Percentiles rank a stretch among this genome's conserved stretches.
Conservation (phyloP, 176 grass and related monocot species). For the Thinopyrum elongatum region DNA sequence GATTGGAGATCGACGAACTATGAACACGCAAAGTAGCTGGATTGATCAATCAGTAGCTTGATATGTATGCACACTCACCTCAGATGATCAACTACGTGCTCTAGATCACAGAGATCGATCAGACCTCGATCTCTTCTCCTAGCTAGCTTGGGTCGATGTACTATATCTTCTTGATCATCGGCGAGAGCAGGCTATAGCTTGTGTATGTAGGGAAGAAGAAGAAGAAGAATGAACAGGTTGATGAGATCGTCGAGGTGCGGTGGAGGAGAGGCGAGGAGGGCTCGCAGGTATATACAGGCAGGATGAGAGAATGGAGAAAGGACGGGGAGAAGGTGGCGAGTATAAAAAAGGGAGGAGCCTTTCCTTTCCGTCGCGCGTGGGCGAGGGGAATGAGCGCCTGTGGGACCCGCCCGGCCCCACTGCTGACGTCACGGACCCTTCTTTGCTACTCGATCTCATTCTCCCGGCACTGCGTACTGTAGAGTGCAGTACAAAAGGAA, state of each 20-base stretch:
- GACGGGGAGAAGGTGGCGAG: constrained; percentile 39
- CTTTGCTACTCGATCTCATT: constrained; percentile 10
- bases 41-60: constrained; percentile 24
- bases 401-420: constrained; percentile 3
- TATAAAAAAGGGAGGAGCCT: constrained; percentile 43
- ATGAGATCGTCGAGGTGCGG: constrained; percentile 19
- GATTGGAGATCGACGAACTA: constrained; percentile 12
- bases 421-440: constrained; percentile 33
- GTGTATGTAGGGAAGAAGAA: neutral
- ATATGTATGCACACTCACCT: constrained; percentile 47
- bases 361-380: constrained; percentile 63
- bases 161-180: constrained; percentile 2
- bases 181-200: neutral
- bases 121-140: constrained; percentile 4
- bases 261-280: neutral
- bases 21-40: neutral
- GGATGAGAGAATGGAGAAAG: constrained; percentile 37
- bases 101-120: neutral
- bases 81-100: neutral
- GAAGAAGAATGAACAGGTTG: constrained; percentile 29
- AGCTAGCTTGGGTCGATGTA: neutral
- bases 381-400: constrained; percentile 44
- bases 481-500: constrained; percentile 20
- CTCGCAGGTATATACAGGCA: constrained; percentile 7
- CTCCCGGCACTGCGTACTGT: constrained; percentile 14